A percentile compares a stretch with the other conserved stretches of the same genome.
These are phyloP conservation scores for Xylaria sp. DNA, from an alignment of 2,329 filamentous ascomycete genomes.

Conservation along the genomic window DNA sequence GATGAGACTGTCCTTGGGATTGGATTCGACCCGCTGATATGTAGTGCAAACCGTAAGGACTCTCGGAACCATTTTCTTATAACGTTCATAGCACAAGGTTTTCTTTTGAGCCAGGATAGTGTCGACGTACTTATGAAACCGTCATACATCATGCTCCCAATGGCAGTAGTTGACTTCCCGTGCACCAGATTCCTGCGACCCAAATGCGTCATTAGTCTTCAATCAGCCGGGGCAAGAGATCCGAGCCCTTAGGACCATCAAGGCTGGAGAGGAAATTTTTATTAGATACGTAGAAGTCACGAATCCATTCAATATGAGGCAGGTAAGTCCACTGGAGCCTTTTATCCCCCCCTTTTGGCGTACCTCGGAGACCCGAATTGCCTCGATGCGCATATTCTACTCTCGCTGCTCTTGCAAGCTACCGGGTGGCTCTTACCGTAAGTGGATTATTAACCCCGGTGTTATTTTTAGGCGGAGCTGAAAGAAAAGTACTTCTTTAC, in stretches of 20 bases:
- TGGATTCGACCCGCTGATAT: slow-evolving; percentile 45
- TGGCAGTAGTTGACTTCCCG: not conserved
- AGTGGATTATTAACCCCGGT: too few relatives aligned
- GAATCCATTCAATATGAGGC: slow-evolving; percentile 56
- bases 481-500: slow-evolving; percentile 57
- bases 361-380: too few relatives aligned
- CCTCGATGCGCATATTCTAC: too few relatives aligned
- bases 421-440: too few relatives aligned
- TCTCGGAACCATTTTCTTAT: not conserved
- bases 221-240: slow-evolving; percentile 56
- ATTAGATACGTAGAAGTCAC: slow-evolving; percentile 60
- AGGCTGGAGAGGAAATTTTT: slow-evolving; percentile 59
- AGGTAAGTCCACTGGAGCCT: slow-evolving; percentile 33
- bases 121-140: too few relatives aligned
- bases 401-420: too few relatives aligned
- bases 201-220: slow-evolving; percentile 59
- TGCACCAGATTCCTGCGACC: slow-evolving; percentile 57
- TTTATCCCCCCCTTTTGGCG: too few relatives aligned
- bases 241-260: slow-evolving; percentile 57
- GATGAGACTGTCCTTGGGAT: slow-evolving; percentile 39
- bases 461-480: slow-evolving; percentile 48
- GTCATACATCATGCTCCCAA: too few relatives aligned
- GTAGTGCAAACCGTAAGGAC: slow-evolving; percentile 51
- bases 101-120: not conserved
- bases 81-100: not conserved